Evolutionary conservation across 805 yeast species (phyloP), one percentile per base, ranked within the genome.

Genomic region (Lipomyces sp.): DNA sequence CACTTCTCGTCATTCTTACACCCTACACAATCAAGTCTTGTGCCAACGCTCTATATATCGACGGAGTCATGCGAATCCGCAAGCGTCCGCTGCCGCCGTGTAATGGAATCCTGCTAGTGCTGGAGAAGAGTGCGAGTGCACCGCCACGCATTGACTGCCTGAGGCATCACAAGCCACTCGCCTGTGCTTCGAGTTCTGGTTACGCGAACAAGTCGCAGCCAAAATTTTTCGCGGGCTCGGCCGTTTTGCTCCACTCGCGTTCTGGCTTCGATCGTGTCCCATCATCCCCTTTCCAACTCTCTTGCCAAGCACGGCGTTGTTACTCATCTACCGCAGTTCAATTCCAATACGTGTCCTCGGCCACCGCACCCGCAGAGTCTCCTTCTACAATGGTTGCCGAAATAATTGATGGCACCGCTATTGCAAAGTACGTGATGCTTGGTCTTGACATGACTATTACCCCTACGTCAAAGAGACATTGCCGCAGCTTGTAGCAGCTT

Each of bases 381-480:
- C 37, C 61, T n/a, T 24, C 37, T 59, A 56, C 57, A 48, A 72
- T 73, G 73, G 68, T 64, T 32, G 79, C 78, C 78, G 81, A 72
- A 60, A 50, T 77, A 51, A 85, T 88, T 53, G 89, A 88, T 74
- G 92, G 92, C 58, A 87, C 86, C 71, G 78, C 82, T 13, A 83
- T 86, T 72, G 87, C 88, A 57, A 77, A 79, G 74, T 73, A 75
- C 71, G 83, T 71, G 33, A 30, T 18, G 15, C 10, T 13, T 35
- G 39, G 39, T 1, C 24, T 24, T 24, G 24, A 24, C 24, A 24
- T 24, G 24, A 1, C 24, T 24, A 24, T 24, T 24, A 24, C 24
- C 24, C 24, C 24, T 24, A 24, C 24, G 24, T 24, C 24, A 24
- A 24, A 24, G 24, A 24, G 24, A 24, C 1, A 24, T 24, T 24